A percentile compares a stretch with the other conserved stretches of the same genome.
These are phyloP conservation scores for Sedum album DNA, from an alignment of 164 flowering plant species.

Conservation along the genomic window DNA sequence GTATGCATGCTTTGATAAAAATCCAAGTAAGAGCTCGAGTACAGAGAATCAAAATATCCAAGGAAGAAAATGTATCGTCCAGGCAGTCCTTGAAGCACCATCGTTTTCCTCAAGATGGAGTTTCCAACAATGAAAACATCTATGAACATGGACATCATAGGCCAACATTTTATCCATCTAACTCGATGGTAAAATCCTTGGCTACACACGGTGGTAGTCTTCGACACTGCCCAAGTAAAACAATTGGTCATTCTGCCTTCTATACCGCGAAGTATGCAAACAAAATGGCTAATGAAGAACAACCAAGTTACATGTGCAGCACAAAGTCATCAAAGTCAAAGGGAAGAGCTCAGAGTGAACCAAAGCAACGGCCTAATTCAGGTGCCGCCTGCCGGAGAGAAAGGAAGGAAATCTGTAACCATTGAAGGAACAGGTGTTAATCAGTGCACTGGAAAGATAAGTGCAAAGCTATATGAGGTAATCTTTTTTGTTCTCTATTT, in stretches of 20 bases:
- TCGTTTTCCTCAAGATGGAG: neutral
- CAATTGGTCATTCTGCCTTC: neutral
- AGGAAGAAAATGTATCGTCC: constrained; percentile 8
- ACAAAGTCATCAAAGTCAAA: constrained; percentile 47
- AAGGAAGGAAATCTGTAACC: constrained; percentile 14
- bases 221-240: neutral
- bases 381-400: neutral
- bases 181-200: neutral
- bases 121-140: neutral
- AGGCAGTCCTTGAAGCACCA: constrained; percentile 12
- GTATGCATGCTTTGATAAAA: constrained; percentile 36
- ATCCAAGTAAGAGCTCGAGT: constrained; percentile 41
- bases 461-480: neutral
- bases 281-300: neutral
- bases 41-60: constrained; percentile 30
- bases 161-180: neutral
- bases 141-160: neutral
- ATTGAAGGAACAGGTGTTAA: constrained; percentile 9
- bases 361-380: constrained; percentile 28
- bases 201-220: neutral
- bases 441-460: neutral
- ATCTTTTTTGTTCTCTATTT: too few relatives aligned
- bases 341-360: constrained; percentile 37
- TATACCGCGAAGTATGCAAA: neutral
- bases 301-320: constrained; percentile 34